Base-by-base conservation (phyloP, 2,329 filamentous ascomycete species). In the Pestalotiopsis sp. region DNA sequence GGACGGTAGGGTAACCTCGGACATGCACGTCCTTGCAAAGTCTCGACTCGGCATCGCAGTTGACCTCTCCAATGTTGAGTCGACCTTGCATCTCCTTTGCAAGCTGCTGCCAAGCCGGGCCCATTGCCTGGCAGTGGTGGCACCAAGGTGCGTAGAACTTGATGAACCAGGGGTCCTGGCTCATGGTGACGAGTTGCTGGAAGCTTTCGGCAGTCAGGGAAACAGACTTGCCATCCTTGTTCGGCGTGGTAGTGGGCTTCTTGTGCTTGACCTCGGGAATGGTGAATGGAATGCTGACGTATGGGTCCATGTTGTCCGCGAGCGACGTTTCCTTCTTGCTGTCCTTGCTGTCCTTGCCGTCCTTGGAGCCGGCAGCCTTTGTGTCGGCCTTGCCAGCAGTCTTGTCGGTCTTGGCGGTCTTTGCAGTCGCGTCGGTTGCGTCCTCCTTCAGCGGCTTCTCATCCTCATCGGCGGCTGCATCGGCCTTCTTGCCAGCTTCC, bases 81-180 rank as follows among this genome's bases (percentile, higher is more conserved):
- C 89, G 91, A 58, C 92, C 93, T 80, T 94, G 90, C 93, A 98
- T 96, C 77, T 95, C 93, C 78, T 95, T 94, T 59, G 93, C 93
- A 81, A 99, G 89, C 75, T 95, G 92, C 70, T 90, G 85, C 96
- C 96, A 99, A 72, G 90, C 94, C 2, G 96, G 93, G 45, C 92
- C 93, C 87, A 99, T 90, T 49, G 93, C 93, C 82, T 97, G 93
- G 81, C 97, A 99, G 81, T 99, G 96, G 74, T 91, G 90, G 80
- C 96, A 99, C 96, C 95, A 98, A 5, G 96, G 97, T 20, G 94
- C 95, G 79, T 98, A 98, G 79, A 99, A 98, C 81, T 99, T 99
- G 85, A 99, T 90, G 77, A 99, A 98, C 96, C 96, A 99, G 5
- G 95, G 92, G 71, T 98, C 94, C 71, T 93, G 90, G 0, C 94